Percentiles rank a stretch among this genome's conserved stretches.
phyloP scores from a whole-genome alignment of 75 land plant species.

The Cunninghamia lanceolata region DNA sequence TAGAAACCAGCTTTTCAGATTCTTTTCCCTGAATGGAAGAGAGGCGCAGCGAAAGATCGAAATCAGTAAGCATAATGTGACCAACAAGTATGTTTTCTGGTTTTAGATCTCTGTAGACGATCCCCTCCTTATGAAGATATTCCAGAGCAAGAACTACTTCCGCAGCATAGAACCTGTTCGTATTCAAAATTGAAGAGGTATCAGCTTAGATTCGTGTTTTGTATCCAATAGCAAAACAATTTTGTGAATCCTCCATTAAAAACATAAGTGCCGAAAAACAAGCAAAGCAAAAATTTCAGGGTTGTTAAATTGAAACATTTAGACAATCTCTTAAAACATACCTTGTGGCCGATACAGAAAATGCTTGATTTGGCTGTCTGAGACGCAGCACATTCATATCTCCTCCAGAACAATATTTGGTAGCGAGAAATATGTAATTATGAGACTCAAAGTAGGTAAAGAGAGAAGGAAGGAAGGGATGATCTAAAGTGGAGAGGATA shows the following conservation, averaged over 20 bases:
- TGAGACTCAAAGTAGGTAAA: slow-evolving; percentile 19
- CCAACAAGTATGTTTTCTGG: slow-evolving; percentile 38
- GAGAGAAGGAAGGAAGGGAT: slow-evolving; percentile 24
- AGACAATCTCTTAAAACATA: neutral
- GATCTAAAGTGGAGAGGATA: slow-evolving; percentile 15
- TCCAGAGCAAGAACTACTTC: slow-evolving; percentile 14
- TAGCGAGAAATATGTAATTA: slow-evolving; percentile 19
- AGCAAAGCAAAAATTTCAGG: no score
- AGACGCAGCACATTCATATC: slow-evolving; percentile 22
- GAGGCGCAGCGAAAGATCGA: slow-evolving; percentile 11
- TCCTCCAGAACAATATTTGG: slow-evolving; percentile 25
- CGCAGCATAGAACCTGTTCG: neutral
- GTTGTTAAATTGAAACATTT: no score
- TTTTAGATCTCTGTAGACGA: slow-evolving; percentile 34
- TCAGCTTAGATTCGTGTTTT: no score
- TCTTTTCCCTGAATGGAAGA: no score
- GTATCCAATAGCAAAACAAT: no score
- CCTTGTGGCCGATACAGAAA: slow-evolving; percentile 15
- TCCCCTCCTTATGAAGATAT: slow-evolving; percentile 31
- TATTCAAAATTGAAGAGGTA: neutral
- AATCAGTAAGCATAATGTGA: slow-evolving; percentile 34
- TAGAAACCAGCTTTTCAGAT: neutral
- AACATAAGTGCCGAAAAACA: no score
- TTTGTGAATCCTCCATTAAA: no score
- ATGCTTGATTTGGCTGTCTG: slow-evolving; percentile 13